These are phyloP conservation scores for Cucumis melo DNA, from an alignment of 306 rosid genomes.

Conservation along the genomic window DNA sequence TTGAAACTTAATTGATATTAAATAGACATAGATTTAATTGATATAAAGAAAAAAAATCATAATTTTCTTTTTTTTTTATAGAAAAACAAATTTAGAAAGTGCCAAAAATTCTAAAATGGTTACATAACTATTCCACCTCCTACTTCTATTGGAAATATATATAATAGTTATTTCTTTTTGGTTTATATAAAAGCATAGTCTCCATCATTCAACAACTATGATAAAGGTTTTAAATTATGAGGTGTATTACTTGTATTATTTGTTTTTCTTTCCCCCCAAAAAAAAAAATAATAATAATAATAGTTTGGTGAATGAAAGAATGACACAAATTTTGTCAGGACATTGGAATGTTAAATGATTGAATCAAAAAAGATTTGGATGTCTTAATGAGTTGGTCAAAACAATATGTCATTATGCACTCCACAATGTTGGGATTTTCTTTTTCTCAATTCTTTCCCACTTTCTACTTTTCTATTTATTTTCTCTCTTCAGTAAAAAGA, in stretches of 20 bases:
- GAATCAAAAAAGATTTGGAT: not conserved
- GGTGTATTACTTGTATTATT: not conserved
- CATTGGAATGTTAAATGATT: not conserved
- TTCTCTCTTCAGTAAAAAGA: not conserved
- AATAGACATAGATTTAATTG: too few relatives aligned
- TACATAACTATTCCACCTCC: too few relatives aligned
- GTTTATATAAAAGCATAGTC: too few relatives aligned
- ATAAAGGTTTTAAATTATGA: not conserved
- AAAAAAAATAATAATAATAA: too few relatives aligned
- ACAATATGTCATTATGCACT: not conserved
- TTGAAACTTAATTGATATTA: too few relatives aligned
- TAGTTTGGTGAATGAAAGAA: not conserved
- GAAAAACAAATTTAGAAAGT: too few relatives aligned
- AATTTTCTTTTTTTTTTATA: too few relatives aligned
- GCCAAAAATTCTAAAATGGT: too few relatives aligned
- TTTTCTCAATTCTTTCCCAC: not conserved
- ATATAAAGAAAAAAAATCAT: too few relatives aligned
- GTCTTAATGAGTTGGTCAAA: not conserved
- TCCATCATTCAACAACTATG: not conserved
- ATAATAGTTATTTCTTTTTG: too few relatives aligned
- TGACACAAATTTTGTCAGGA: not conserved
- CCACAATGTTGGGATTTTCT: slow-evolving; percentile 1
- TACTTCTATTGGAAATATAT: too few relatives aligned
- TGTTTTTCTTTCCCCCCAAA: too few relatives aligned
- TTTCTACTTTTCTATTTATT: not conserved